Evolutionary conservation across 2,329 filamentous ascomycete species (phyloP), one percentile per base, ranked within the genome.

Genomic region (Xylariales sp.): DNA sequence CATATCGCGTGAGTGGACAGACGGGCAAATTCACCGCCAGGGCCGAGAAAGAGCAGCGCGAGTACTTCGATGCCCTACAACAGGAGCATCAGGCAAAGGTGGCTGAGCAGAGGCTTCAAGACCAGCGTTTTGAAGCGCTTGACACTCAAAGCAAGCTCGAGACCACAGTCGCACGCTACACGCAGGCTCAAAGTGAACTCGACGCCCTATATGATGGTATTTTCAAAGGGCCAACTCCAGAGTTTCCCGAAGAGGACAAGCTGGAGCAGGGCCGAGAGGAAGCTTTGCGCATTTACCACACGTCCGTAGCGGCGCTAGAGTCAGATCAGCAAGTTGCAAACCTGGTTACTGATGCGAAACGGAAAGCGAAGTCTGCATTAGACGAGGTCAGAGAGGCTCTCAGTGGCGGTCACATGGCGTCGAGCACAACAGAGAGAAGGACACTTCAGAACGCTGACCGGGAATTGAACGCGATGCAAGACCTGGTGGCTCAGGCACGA

Each of bases 21-120:
- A 20, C 5, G 14, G 8, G 22, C 37, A 31, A 31, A 22, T 43
- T 39, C 35, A 21, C 31, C 14, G 19, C 18, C n/a, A 24, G 33
- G 5, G 24, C 19, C 12, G 36, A 34, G 8, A 11, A n/a, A 8
- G 18, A 27, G 2, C 8, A 29, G 12, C 18, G 16, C 8, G 24
- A 40, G 22, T 44, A 44, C 31, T 36, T 35, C 8, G 31, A 44
- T 9, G 31, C 36, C 3, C 21, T 44, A 7, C 37, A 25, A 27
- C 31, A 37, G 27, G 31, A 37, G 32, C 31, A 40, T 14, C 14
- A 24, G 24, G 42, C 42, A 24, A 44, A 40, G 12, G 25, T 36
- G 16, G 32, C 31, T 12, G 38, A 36, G 18, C 4, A 24, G 6
- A n/a, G 25, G 24, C n/a, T 44, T 14, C 19, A 22, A 10, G 25